These are phyloP conservation scores for Elsinoe ampelina DNA, from an alignment of 2,329 filamentous ascomycete species.

Conservation along the genomic window DNA sequence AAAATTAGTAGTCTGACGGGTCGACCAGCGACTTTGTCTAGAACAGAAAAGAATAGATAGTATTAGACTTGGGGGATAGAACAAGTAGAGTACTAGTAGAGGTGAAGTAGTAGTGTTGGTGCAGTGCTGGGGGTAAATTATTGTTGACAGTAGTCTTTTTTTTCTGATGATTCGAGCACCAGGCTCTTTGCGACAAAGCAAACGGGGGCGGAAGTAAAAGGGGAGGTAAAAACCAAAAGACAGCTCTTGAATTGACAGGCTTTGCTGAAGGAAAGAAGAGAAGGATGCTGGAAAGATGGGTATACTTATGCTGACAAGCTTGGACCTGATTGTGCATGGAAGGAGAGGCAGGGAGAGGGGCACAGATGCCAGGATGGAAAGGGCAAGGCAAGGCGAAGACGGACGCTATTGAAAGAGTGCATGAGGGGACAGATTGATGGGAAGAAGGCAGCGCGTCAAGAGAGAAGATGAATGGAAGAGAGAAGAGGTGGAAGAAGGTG, in stretches of 20 bases:
- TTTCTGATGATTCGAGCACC: constrained; percentile 32
- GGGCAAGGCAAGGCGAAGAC: constrained; percentile 1
- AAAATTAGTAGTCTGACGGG: constrained; percentile 21
- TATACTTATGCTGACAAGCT: constrained; percentile 17
- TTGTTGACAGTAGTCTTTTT: constrained; percentile 19
- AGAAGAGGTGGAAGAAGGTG: constrained; percentile 5
- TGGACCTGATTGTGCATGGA: constrained; percentile 1
- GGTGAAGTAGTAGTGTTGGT: constrained; percentile 14
- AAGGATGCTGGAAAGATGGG: constrained; percentile 18
- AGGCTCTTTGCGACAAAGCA: constrained; percentile 36
- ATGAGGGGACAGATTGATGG: constrained; percentile 7
- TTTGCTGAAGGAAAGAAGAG: constrained; percentile 40
- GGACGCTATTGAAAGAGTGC: constrained; percentile 13
- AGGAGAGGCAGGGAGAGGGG: constrained; percentile 4
- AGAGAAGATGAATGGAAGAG: constrained; percentile 10
- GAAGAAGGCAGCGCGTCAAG: constrained; percentile 4
- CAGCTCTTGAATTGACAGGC: constrained; percentile 42
- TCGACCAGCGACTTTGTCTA: constrained; percentile 35
- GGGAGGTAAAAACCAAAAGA: constrained; percentile 34
- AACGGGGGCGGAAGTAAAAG: constrained; percentile 19
- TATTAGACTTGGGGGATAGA: constrained; percentile 7
- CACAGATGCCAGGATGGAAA: background rate
- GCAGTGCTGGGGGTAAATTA: constrained; percentile 20
- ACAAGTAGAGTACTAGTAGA: constrained; percentile 11
- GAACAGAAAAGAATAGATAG: constrained; percentile 2